These are phyloP conservation scores for Artemisia annua DNA, from an alignment of 129 eudicot species.

Conservation along the genomic window DNA sequence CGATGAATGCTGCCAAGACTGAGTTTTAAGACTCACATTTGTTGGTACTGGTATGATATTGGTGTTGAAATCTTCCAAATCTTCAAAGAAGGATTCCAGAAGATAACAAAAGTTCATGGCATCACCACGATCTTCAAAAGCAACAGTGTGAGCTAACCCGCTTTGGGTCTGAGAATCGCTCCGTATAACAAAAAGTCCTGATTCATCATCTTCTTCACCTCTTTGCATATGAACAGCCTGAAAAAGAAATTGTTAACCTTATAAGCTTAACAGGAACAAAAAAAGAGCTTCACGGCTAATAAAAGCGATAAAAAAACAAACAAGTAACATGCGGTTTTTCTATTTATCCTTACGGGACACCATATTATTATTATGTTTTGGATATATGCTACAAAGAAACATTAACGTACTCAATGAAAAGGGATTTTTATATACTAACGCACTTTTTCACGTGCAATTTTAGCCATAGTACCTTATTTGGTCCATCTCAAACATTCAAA, in stretches of 20 bases:
- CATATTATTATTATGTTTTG: too few relatives aligned
- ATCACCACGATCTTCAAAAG: slow-evolving; percentile 81
- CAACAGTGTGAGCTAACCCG: slow-evolving; percentile 52
- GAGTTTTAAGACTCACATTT: slow-evolving; percentile 49
- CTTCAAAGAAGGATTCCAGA: slow-evolving; percentile 71
- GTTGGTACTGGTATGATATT: slow-evolving; percentile 57
- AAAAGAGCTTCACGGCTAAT: too few relatives aligned
- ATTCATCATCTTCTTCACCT: slow-evolving; percentile 39
- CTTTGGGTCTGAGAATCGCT: slow-evolving; percentile 31
- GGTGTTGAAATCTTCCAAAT: slow-evolving; percentile 51
- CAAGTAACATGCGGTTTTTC: neutral
- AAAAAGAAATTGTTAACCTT: slow-evolving; percentile 6
- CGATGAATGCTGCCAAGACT: neutral
- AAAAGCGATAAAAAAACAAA: neutral
- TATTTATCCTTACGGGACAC: too few relatives aligned
- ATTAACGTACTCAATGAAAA: too few relatives aligned
- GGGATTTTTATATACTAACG: too few relatives aligned
- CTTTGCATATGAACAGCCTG: slow-evolving; percentile 76
- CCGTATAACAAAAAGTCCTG: slow-evolving; percentile 54
- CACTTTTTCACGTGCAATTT: too few relatives aligned
- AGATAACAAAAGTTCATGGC: slow-evolving; percentile 83
- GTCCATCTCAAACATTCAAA: too few relatives aligned
- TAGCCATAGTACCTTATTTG: too few relatives aligned
- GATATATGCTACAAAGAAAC: too few relatives aligned
- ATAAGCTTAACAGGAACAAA: neutral